Evolutionary conservation across 2,329 filamentous ascomycete genomes (phyloP).

Genomic region (Diaporthe velutina): DNA sequence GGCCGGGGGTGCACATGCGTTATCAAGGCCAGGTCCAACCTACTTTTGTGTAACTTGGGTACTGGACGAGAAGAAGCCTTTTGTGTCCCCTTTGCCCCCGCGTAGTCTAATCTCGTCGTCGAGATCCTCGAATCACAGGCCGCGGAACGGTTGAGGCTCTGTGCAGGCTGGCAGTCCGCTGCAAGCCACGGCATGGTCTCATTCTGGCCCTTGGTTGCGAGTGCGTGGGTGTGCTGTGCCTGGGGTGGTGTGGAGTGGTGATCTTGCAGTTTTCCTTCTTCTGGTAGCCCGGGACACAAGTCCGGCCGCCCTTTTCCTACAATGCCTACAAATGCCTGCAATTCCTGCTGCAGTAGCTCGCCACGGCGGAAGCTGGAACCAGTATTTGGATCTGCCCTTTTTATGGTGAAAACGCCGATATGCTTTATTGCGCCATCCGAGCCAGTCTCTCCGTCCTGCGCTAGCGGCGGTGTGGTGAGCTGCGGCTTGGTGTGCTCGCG

Average conservation of each 20-base stretch:
- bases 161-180: conserved; percentile 20
- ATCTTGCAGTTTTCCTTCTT: background rate
- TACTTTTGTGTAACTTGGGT: background rate
- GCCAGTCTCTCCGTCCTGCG: background rate
- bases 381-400: background rate
- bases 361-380: background rate
- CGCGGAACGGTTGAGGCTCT: conserved; percentile 1
- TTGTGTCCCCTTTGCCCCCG: background rate
- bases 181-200: conserved; percentile 16
- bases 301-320: too few species aligned
- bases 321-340: conserved; percentile 1
- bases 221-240: background rate
- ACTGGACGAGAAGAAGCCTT: background rate
- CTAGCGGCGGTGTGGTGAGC: background rate
- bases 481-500: background rate
- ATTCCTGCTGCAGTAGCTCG: conserved; percentile 6
- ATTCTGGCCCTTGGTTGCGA: conserved; percentile 16
- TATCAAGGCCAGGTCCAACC: background rate
- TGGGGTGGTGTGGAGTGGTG: background rate
- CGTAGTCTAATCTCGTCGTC: background rate
- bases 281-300: too few species aligned
- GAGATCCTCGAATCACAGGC: background rate
- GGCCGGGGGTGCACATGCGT: conserved; percentile 2
- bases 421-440: conserved; percentile 18
- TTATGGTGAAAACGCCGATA: background rate